These are phyloP conservation scores for Clathrospora elynae DNA, from an alignment of 2,329 filamentous ascomycete genomes.

Conservation along the genomic window DNA sequence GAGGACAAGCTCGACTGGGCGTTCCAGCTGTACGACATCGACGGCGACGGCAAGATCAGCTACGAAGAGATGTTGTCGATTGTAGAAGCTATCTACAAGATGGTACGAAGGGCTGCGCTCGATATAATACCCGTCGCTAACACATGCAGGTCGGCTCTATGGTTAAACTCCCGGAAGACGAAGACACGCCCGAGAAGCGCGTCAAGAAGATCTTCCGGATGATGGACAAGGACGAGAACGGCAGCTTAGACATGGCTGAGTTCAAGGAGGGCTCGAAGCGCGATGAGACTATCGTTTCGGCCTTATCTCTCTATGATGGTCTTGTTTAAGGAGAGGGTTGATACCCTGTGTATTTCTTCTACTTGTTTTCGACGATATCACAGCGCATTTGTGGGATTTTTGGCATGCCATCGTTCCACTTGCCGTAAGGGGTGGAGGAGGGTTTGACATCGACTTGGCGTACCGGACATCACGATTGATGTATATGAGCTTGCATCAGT, in stretches of 20 bases:
- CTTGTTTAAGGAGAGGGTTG: conserved; percentile 66
- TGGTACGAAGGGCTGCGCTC: conserved; percentile 64
- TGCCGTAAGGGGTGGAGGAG: conserved; percentile 35
- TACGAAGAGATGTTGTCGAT: conserved; percentile 99
- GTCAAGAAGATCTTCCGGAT: conserved; percentile 98
- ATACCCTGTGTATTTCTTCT: conserved; percentile 38
- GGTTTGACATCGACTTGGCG: conserved; percentile 41
- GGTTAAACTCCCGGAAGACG: conserved; percentile 98
- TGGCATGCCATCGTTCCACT: conserved; percentile 40
- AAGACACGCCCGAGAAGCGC: conserved; percentile 98
- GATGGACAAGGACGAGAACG: conserved; percentile 99
- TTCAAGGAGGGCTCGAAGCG: conserved; percentile 99
- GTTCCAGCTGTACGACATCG: conserved; percentile 98
- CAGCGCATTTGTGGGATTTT: conserved; percentile 43
- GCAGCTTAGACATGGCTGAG: conserved; percentile 92
- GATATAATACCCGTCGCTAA: conserved; percentile 18
- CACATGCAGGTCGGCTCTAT: conserved; percentile 84
- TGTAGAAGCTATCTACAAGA: conserved; percentile 99
- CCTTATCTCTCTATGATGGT: conserved; percentile 93
- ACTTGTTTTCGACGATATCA: conserved; percentile 48
- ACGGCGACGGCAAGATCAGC: conserved; percentile 97
- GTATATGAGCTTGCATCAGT: conserved; percentile 37
- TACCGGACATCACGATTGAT: conserved; percentile 40
- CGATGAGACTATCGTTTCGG: conserved; percentile 98
- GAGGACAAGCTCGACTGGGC: conserved; percentile 99